These are phyloP conservation scores for Halteria grandinella DNA, from an alignment of 73 alveolate species.

Conservation along the genomic window DNA sequence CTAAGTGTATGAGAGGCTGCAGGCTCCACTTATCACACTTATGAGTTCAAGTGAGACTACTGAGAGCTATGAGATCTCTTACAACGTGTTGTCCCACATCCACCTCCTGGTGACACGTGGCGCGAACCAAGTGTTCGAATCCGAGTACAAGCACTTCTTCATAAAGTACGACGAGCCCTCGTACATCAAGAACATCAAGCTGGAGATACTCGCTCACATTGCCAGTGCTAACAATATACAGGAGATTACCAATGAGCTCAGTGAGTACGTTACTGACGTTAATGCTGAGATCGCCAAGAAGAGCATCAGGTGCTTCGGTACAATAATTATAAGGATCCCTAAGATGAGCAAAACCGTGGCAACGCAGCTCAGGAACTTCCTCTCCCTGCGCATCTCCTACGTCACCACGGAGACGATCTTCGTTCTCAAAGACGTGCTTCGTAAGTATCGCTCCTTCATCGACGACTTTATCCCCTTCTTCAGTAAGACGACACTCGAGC, in stretches of 20 bases:
- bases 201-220: constrained; percentile 79
- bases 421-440: constrained; percentile 74
- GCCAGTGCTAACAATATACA: constrained; percentile 71
- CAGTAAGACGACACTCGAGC: constrained; percentile 23
- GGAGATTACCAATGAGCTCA: constrained; percentile 84
- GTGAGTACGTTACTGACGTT: constrained; percentile 93
- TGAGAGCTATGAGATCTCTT: constrained; percentile 92
- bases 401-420: constrained; percentile 78
- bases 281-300: constrained; percentile 85
- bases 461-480: constrained; percentile 67
- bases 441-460: constrained; percentile 77
- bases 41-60: constrained; percentile 93
- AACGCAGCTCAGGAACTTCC: constrained; percentile 74
- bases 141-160: constrained; percentile 94
- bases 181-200: constrained; percentile 89
- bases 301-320: constrained; percentile 80
- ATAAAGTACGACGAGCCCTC: constrained; percentile 97
- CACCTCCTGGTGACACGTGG: constrained; percentile 85
- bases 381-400: constrained; percentile 74
- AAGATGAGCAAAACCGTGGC: constrained; percentile 74
- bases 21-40: constrained; percentile 96
- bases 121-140: constrained; percentile 84
- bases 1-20: constrained; percentile 90
- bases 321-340: constrained; percentile 78
- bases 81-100: constrained; percentile 92